Evolutionary conservation across 2,329 filamentous ascomycete species (phyloP).

Genomic region (Orbilia javanica): DNA sequence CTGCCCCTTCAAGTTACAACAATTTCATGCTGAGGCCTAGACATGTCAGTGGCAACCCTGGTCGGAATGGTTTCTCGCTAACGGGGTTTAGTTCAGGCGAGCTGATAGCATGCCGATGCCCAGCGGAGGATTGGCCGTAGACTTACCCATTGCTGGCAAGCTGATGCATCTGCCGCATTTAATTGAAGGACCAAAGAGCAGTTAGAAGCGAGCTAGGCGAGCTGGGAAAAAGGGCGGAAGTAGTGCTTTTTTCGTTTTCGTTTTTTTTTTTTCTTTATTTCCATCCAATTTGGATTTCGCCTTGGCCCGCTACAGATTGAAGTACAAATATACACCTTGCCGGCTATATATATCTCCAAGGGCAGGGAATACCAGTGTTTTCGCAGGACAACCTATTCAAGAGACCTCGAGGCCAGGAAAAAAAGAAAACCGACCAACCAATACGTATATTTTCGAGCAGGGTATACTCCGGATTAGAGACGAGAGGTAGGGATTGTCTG

Average conservation of each 20-base stretch:
- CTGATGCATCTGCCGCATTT: slow-evolving; percentile 53
- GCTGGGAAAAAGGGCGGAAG: slow-evolving; percentile 24
- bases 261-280: slow-evolving; percentile 1
- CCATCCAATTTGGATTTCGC: slow-evolving; percentile 18
- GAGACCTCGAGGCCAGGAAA: slow-evolving; percentile 25
- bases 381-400: slow-evolving; percentile 34
- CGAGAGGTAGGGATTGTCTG: slow-evolving; percentile 33
- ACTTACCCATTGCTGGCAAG: slow-evolving; percentile 50
- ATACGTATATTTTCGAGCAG: slow-evolving; percentile 16
- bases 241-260: slow-evolving; percentile 7
- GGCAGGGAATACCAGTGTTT: slow-evolving; percentile 40
- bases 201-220: slow-evolving; percentile 52
- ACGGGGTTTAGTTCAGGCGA: slow-evolving; percentile 49
- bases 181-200: slow-evolving; percentile 39
- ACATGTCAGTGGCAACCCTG: slow-evolving; percentile 22
- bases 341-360: slow-evolving; percentile 46
- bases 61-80: slow-evolving; percentile 44
- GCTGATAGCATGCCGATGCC: slow-evolving; percentile 38
- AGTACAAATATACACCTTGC: slow-evolving; percentile 26
- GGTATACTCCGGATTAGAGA: slow-evolving; percentile 6
- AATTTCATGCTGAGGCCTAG: slow-evolving; percentile 5
- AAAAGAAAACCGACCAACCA: slow-evolving; percentile 15
- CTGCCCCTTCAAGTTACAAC: slow-evolving; percentile 7
- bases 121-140: slow-evolving; percentile 34
- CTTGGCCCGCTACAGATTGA: slow-evolving; percentile 1